Conservation (phyloP, 768 basidiomycete species). For the Candolleomyces eurysporus region DNA sequence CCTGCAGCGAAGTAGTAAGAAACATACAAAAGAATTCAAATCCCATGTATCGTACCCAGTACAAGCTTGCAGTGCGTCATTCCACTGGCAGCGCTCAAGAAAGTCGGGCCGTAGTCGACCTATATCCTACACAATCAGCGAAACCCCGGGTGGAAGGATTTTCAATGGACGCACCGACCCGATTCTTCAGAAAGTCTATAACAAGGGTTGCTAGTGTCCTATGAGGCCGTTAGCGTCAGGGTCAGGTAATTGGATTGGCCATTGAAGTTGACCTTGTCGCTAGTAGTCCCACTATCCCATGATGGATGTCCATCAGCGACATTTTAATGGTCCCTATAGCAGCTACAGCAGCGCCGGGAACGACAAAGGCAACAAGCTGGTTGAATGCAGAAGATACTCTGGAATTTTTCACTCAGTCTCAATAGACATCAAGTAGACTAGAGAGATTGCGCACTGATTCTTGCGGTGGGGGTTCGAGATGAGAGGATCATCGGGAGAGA, state of each 20-base stretch:
- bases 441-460: slow-evolving; percentile 42
- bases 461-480: slow-evolving; percentile 51
- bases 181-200: slow-evolving; percentile 54
- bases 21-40: background rate
- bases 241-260: slow-evolving; percentile 1
- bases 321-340: slow-evolving; percentile 35
- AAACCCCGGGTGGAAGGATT: background rate
- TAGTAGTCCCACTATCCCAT: slow-evolving; percentile 52
- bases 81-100: slow-evolving; percentile 63
- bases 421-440: background rate
- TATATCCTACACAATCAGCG: slow-evolving; percentile 14
- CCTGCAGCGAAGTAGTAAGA: slow-evolving; percentile 20
- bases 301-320: slow-evolving; percentile 55
- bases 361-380: slow-evolving; percentile 41
- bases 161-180: slow-evolving; percentile 41
- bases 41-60: slow-evolving; percentile 45
- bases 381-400: slow-evolving; percentile 53
- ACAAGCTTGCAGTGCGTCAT: slow-evolving; percentile 43
- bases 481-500: slow-evolving; percentile 46
- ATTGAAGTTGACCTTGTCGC: slow-evolving; percentile 32
- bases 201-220: slow-evolving; percentile 48
- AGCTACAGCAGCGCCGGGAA: slow-evolving; percentile 42
- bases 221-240: slow-evolving; percentile 1
- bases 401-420: background rate
- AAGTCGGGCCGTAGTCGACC: slow-evolving; percentile 67